Evolutionary conservation across 2,329 filamentous ascomycete species (phyloP).

Genomic region (Penicillium sp.): DNA sequence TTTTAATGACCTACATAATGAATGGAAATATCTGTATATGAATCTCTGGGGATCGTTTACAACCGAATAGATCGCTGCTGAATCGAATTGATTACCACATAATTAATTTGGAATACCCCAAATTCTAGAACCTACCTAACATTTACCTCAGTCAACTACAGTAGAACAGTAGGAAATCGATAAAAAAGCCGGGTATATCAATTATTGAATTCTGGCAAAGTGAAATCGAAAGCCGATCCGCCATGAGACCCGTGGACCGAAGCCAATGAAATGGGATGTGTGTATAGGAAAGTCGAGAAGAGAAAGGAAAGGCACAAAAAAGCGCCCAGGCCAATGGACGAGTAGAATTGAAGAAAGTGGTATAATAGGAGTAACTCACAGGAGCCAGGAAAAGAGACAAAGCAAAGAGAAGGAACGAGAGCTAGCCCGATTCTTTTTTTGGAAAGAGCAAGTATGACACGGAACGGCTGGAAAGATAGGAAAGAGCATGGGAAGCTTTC

Average conservation of each 20-base stretch:
- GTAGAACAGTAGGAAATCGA: background rate
- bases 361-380: background rate
- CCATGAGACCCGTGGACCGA: background rate
- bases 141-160: background rate
- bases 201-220: constrained; percentile 12
- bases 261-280: constrained; percentile 1
- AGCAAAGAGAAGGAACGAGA: constrained; percentile 1
- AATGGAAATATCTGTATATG: background rate
- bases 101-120: background rate
- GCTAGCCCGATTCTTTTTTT: background rate
- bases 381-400: constrained; percentile 4
- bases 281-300: constrained; percentile 11
- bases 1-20: background rate
- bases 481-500: constrained; percentile 1
- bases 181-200: constrained; percentile 22
- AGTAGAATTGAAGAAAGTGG: background rate
- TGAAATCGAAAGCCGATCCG: constrained; percentile 3
- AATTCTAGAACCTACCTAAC: background rate
- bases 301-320: constrained; percentile 4
- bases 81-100: background rate
- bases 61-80: too few species aligned
- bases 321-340: background rate
- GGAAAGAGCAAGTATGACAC: background rate
- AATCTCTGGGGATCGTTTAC: background rate
- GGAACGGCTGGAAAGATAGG: constrained; percentile 3